Base-by-base conservation (phyloP, 176 grass and related monocot genomes). In the Tuctoria greenei region DNA sequence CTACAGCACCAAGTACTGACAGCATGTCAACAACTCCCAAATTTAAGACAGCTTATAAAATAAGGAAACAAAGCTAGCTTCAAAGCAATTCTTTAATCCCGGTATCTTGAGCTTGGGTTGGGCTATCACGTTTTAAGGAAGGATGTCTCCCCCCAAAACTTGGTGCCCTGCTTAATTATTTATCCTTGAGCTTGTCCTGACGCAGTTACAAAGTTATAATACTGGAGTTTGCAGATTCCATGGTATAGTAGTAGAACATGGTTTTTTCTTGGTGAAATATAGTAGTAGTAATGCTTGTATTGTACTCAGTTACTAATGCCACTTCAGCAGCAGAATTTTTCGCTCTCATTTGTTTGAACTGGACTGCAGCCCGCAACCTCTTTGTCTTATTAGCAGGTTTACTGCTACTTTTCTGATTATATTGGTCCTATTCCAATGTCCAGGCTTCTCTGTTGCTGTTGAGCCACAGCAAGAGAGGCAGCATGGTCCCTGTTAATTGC, bases 61-160 rank as follows among this genome's bases (percentile, higher is more conserved):
- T 31, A 78, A 80, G 75, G 57, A 56, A 47, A 39, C 31, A 84
- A 73, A 51, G 35, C 36, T 41, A 54, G 55, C 46, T 76, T 51
- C 35, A 43, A 20, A 68, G 17, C 42, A 37, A 44, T 77, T 82
- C 24, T 86, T 72, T 81, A 81, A 42, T 59, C 49, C 61, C 74
- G 78, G 49, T 8, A 55, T 50, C 60, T 43, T 63, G 51, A 73
- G 54, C 64, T 77, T 71, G 71, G 83, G 56, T 75, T 81, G 83
- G 71, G 79, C 69, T 88, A 44, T 78, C 92, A 89, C 70, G 75
- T 73, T 82, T 86, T 88, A 91, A 86, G 88, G 92, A 95, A 81
- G 79, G 76, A 66, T 95, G 88, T 86, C 62, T 67, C 92, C 77
- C 73, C 12, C 17, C 17, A 80, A 87, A 85, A 83, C 58, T 93